phyloP scores from a whole-genome alignment of 495 filamentous ascomycete genomes.

The Aspergillus olivimuriae region DNA sequence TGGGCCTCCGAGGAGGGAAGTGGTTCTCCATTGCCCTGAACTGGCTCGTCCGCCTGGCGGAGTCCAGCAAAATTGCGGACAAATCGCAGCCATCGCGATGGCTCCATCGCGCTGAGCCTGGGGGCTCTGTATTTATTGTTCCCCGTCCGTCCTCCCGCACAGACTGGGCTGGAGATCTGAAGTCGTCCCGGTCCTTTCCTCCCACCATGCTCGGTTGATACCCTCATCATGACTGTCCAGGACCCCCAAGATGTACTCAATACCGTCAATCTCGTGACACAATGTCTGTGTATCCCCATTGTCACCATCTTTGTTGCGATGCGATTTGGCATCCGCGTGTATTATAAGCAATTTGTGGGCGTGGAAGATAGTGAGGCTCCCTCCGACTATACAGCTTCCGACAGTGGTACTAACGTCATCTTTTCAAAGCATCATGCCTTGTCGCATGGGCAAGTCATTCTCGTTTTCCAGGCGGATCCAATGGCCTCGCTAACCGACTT shows the following conservation, averaged over 20 bases:
- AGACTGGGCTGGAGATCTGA: too few relatives aligned
- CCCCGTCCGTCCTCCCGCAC: too few relatives aligned
- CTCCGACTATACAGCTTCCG: too few relatives aligned
- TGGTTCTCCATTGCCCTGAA: not conserved
- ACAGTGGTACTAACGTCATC: too few relatives aligned
- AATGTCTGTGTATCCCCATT: constrained; percentile 40
- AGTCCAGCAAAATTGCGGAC: not conserved
- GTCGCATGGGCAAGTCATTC: constrained; percentile 32
- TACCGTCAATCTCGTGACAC: constrained; percentile 36
- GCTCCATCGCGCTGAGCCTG: too few relatives aligned
- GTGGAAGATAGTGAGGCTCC: constrained; percentile 39
- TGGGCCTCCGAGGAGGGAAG: not conserved
- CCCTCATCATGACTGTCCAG: constrained; percentile 18
- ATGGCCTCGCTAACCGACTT: not conserved
- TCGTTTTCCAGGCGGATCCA: not conserved
- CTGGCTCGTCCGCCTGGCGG: not conserved
- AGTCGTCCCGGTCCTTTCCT: too few relatives aligned
- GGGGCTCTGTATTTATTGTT: too few relatives aligned
- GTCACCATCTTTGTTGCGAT: constrained; percentile 30
- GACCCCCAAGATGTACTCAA: constrained; percentile 29
- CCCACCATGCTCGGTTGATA: constrained; percentile 5
- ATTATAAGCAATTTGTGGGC: constrained; percentile 28
- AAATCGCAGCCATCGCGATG: too few relatives aligned
- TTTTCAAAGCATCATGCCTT: constrained; percentile 24
- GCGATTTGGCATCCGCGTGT: constrained; percentile 31